Base-by-base conservation (phyloP, 164 flowering plant genomes). In the Umbellularia californica region DNA sequence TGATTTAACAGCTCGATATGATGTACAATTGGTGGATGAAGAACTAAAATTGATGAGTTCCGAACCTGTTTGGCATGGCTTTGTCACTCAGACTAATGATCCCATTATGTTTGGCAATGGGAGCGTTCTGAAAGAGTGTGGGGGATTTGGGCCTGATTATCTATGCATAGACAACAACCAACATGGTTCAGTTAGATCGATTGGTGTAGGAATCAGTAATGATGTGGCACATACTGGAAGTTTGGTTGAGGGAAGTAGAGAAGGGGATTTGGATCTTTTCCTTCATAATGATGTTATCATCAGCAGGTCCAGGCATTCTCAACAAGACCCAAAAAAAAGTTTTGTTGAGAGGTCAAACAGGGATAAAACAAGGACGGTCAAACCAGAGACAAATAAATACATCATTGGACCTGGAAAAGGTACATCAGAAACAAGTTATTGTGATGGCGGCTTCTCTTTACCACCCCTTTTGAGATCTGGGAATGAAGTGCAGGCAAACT, bases 31-130 rank as follows among this genome's bases (percentile, higher is more conserved):
- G 84, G 87, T 93, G 93, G 95, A 90, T 79, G 96, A 87, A 76
- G 95, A 93, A 76, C 79, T 91, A 60, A 92, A 85, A 79, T 80
- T 92, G 84, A 92, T 95, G 94, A 91, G 90, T 73, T 79, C 92
- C 50, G 97, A 93, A 79, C 97, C 99, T 84, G 95, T 91, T 50
- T 95, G 98, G 99, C 91, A 91, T 83, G 99, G 98, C 2, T 93
- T 95, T 87, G 98, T 95, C 23, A 87, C 93, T 75, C 96, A 93
- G 84, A 81, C 93, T 62, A 88, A 89, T 82, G 96, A 93, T 71
- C 88, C 90, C 27, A 78, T 85, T 68, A 81, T 92, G 88, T 63
- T 93, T 70, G 90, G 89, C 27, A 91, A 92, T 81, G 89, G 87
- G 41, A 89, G 86, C 71, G 83, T 69, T 75, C 50, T 80, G 74